Conservation (phyloP, 805 yeast genomes). For the Candida ponderosae region DNA sequence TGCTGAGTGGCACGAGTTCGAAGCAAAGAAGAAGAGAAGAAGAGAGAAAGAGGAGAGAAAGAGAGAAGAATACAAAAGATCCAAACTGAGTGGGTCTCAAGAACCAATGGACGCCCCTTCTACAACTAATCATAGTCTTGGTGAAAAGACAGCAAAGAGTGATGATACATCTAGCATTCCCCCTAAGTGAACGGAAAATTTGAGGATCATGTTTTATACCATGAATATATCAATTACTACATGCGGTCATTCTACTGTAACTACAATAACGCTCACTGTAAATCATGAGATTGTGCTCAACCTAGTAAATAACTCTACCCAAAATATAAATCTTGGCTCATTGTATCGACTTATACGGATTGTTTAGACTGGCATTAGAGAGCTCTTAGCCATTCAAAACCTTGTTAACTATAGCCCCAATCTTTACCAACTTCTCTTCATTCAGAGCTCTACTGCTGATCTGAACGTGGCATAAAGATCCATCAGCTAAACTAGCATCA, state of each 20-base stretch:
- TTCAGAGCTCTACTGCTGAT: constrained; percentile 36
- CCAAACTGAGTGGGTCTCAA: not conserved
- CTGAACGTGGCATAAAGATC: constrained; percentile 45
- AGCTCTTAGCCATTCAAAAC: too few relatives aligned
- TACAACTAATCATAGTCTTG: not conserved
- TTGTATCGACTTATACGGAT: too few relatives aligned
- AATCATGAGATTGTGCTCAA: too few relatives aligned
- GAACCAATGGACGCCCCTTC: not conserved
- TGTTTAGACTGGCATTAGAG: too few relatives aligned
- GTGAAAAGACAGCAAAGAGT: not conserved
- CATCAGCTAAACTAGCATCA: constrained; percentile 33
- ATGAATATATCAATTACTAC: too few relatives aligned
- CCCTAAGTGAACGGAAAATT: too few relatives aligned
- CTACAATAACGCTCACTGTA: too few relatives aligned
- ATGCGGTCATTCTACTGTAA: too few relatives aligned
- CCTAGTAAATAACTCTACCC: too few relatives aligned
- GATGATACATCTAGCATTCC: too few relatives aligned
- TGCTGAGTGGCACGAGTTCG: constrained; percentile 97
- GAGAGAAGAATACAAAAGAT: constrained; percentile 11
- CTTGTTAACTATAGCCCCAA: constrained; percentile 20
- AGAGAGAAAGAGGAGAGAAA: constrained; percentile 18
- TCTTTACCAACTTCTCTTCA: constrained; percentile 43
- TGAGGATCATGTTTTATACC: too few relatives aligned
- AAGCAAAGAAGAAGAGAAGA: constrained; percentile 64
- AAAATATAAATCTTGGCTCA: too few relatives aligned